phyloP scores from a whole-genome alignment of 192 early-diverging fungal genomes.

The Coemansia sp. region DNA sequence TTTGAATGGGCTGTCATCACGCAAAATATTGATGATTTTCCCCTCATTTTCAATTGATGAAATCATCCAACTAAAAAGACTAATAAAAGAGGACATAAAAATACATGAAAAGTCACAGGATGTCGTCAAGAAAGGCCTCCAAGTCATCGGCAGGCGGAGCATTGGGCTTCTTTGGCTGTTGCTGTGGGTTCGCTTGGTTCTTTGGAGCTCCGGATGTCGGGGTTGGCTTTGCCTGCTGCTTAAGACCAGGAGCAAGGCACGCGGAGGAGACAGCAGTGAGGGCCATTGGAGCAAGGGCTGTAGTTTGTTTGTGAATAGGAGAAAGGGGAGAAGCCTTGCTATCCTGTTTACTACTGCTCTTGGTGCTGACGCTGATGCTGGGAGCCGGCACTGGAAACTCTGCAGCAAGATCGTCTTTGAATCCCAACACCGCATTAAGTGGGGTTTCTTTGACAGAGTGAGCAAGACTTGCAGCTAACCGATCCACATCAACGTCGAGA shows the following conservation, averaged over 20 bases:
- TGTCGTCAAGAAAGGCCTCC: constrained; percentile 43
- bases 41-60: background rate
- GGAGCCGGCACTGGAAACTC: background rate
- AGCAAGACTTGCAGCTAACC: background rate
- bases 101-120: constrained; percentile 16
- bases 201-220: background rate
- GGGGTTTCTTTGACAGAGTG: background rate
- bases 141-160: constrained; percentile 28
- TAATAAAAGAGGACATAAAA: background rate
- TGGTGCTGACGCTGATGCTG: background rate
- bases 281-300: background rate
- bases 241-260: background rate
- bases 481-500: constrained; percentile 22
- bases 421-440: constrained; percentile 4
- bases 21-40: background rate
- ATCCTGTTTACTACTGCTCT: background rate
- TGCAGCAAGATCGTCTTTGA: background rate
- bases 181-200: background rate
- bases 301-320: background rate
- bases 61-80: background rate
- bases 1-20: background rate
- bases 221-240: constrained; percentile 4
- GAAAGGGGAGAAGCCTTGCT: background rate
- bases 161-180: background rate
- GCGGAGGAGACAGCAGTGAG: background rate